phyloP scores from a whole-genome alignment of 1,284 basidiomycete genomes.

The Athelia sp. region DNA sequence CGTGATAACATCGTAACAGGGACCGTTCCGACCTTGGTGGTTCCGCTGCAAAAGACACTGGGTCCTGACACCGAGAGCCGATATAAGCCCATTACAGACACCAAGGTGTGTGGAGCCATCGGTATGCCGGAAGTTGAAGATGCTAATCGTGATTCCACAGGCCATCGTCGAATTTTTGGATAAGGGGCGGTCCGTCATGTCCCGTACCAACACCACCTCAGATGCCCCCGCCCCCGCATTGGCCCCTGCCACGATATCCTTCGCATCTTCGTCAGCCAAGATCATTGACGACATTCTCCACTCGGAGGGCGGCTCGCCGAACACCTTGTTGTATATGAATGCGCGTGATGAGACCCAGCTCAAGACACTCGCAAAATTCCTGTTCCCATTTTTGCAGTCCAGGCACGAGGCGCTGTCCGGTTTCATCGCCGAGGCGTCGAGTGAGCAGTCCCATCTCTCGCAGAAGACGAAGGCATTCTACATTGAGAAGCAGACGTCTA shows the following conservation, averaged over 20 bases:
- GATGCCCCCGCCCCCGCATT: conserved; percentile 71
- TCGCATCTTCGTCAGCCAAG: conserved; percentile 47
- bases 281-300: conserved; percentile 69
- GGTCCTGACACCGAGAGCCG: conserved; percentile 69
- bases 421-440: conserved; percentile 48
- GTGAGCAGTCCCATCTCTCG: conserved; percentile 43
- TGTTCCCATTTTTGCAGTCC: conserved; percentile 41
- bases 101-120: conserved; percentile 44
- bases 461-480: conserved; percentile 59
- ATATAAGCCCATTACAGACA: conserved; percentile 77
- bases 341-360: conserved; percentile 46
- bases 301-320: conserved; percentile 47
- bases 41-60: conserved; percentile 73
- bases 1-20: conserved; percentile 32
- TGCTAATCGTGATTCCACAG: conserved; percentile 31
- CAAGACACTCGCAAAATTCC: conserved; percentile 29
- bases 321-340: conserved; percentile 43
- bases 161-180: conserved; percentile 79
- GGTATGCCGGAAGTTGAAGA: background rate
- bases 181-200: conserved; percentile 65
- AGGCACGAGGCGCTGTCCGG: conserved; percentile 48
- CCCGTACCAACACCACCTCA: conserved; percentile 64
- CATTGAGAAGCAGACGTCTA: conserved; percentile 45
- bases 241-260: conserved; percentile 77
- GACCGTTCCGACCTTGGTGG: conserved; percentile 82